Conservation (phyloP, 768 basidiomycete species). For the Termitomyces sp. region DNA sequence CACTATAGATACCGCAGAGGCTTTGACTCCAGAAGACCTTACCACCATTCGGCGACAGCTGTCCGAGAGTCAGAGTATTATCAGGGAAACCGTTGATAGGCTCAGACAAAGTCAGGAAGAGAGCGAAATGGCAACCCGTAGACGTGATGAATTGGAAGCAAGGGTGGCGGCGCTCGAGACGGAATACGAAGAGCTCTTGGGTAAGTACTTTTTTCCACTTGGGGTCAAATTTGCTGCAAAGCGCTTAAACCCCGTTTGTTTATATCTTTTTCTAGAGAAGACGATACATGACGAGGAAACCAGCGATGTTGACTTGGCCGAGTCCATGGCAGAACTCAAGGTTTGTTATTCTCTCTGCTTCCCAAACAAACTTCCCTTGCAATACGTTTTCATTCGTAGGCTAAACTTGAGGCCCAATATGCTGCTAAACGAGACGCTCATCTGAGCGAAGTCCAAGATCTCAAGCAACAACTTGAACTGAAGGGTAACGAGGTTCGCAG, state of each 20-base stretch:
- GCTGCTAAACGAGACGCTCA: slow-evolving; percentile 90
- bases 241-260: slow-evolving; percentile 12
- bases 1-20: slow-evolving; percentile 64
- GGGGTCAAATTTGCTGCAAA: slow-evolving; percentile 6
- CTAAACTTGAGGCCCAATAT: slow-evolving; percentile 92
- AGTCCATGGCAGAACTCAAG: slow-evolving; percentile 91
- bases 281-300: slow-evolving; percentile 87
- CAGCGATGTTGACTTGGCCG: slow-evolving; percentile 76
- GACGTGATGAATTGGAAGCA: slow-evolving; percentile 85
- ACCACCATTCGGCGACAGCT: slow-evolving; percentile 83
- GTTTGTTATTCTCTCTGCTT: slow-evolving; percentile 29
- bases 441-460: slow-evolving; percentile 75
- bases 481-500: slow-evolving; percentile 80
- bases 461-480: slow-evolving; percentile 88
- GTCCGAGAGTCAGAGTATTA: slow-evolving; percentile 79
- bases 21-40: slow-evolving; percentile 73
- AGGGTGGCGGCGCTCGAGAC: slow-evolving; percentile 78
- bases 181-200: slow-evolving; percentile 96
- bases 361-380: slow-evolving; percentile 7
- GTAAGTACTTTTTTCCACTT: slow-evolving; percentile 40
- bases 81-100: slow-evolving; percentile 88
- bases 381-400: slow-evolving; percentile 43
- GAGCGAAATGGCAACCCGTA: slow-evolving; percentile 75
- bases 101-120: slow-evolving; percentile 90
- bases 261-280: slow-evolving; percentile 59